Base-by-base conservation (phyloP, 2,329 filamentous ascomycete genomes). In the Hypoxylon sp. region DNA sequence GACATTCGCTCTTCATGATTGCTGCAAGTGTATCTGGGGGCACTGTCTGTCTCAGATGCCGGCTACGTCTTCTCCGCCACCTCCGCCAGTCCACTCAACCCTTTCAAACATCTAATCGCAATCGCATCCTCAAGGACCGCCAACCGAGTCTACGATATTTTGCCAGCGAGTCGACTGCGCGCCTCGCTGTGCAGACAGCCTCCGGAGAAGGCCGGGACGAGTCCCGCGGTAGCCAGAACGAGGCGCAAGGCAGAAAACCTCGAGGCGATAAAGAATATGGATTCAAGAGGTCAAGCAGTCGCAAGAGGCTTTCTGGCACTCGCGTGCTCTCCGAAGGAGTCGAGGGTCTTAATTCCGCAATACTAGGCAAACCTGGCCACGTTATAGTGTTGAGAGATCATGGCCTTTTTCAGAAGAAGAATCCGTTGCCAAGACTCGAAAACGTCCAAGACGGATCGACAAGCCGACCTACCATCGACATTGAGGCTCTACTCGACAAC, bases 321-420 rank as follows among this genome's bases (percentile, higher is more conserved):
- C 67, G 72, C 43, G 8, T 75, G 19, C 62, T 75, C 22, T 56
- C 55, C 2, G 73, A 76, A 62, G 55, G 49, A 19, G 22, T 59
- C 10, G 61, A 26, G 15, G 65, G 39, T n/a, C 68, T 82, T 6
- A 68, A 64, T 3, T 59, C 75, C 13, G 67, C 71, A 26, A 76
- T 79, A 54, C 66, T 82, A 11, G 80, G 80, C 2, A 73, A 75
- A 61, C 75, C 76, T 2, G 79, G 80, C 11, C 76, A 80, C 15
- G 81, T 82, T 22, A 80, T 87, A 47, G 76, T 87, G 34, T 75
- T 87, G 74, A 78, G 70, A 58, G 77, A 81, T 37, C 64, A 64
- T n/a, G 73, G 73, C 4, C 22, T 64, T 6, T 51, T 63, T 50
- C 60, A 50, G 32, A 64, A 50, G 50, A 67, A 47, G 43, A 39